These are phyloP conservation scores for Lobosporangium transversale DNA, from an alignment of 192 early-diverging fungal genomes.

Conservation along the genomic window DNA sequence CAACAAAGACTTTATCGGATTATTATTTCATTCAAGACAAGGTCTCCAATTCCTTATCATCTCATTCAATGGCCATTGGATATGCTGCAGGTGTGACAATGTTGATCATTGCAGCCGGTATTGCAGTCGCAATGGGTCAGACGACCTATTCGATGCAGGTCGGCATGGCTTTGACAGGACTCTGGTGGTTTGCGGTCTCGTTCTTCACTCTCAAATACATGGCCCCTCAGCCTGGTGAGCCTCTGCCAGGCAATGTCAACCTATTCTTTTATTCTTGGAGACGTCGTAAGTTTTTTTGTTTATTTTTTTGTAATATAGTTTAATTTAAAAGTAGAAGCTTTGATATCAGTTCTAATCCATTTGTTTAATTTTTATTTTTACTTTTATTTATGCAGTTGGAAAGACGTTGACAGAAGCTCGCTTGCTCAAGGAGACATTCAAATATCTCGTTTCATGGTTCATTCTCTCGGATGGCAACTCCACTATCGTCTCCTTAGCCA, in stretches of 20 bases:
- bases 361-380: conserved; percentile 19
- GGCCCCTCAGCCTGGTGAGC: conserved; percentile 53
- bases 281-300: conserved; percentile 24
- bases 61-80: conserved; percentile 51
- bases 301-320: conserved; percentile 1
- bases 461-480: conserved; percentile 73
- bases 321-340: no score
- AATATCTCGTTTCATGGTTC: conserved; percentile 77
- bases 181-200: conserved; percentile 62
- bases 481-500: conserved; percentile 66
- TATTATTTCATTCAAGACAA: conserved; percentile 28
- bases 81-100: conserved; percentile 47
- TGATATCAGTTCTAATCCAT: conserved; percentile 6
- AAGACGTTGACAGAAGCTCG: conserved; percentile 53
- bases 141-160: conserved; percentile 53
- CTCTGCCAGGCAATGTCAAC: conserved; percentile 53
- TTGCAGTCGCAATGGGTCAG: conserved; percentile 38
- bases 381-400: conserved; percentile 12
- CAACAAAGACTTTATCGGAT: conserved; percentile 27
- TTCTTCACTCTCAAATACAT: conserved; percentile 54
- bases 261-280: conserved; percentile 56
- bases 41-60: conserved; percentile 53
- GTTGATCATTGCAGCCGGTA: conserved; percentile 49
- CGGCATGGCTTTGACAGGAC: conserved; percentile 54
- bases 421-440: conserved; percentile 64